phyloP scores from a whole-genome alignment of 106 monocot genomes.

The Dendrobium chrysotoxum region DNA sequence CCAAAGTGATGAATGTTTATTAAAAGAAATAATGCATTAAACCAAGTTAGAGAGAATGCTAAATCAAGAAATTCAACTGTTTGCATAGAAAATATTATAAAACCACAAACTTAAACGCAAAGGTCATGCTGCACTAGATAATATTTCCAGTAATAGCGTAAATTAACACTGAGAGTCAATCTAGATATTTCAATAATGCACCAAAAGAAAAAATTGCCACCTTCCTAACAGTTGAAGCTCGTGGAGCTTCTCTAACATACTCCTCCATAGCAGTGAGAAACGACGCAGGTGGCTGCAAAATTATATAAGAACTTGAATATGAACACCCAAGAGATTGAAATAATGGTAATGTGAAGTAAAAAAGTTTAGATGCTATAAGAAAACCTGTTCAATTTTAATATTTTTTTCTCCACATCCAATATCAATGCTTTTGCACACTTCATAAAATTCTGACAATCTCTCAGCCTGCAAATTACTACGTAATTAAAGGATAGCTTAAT shows the following conservation, averaged over 20 bases:
- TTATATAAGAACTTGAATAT: not conserved
- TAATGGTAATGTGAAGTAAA: not conserved
- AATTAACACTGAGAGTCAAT: too few relatives aligned
- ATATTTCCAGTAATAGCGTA: too few relatives aligned
- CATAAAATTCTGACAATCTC: constrained; percentile 87
- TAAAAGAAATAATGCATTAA: too few relatives aligned
- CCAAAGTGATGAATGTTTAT: too few relatives aligned
- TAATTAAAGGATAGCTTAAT: not conserved
- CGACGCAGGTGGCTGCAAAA: constrained; percentile 70
- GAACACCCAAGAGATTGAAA: not conserved
- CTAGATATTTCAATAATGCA: too few relatives aligned
- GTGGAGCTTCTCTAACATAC: constrained; percentile 81
- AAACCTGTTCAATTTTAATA: constrained; percentile 89
- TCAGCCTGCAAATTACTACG: constrained; percentile 50
- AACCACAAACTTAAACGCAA: too few relatives aligned
- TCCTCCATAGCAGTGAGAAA: constrained; percentile 89
- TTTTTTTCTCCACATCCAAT: constrained; percentile 77
- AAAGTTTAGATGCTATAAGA: not conserved
- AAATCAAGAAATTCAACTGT: too few relatives aligned
- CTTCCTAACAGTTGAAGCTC: constrained; percentile 43
- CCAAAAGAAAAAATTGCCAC: constrained; percentile 1
- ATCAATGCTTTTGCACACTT: constrained; percentile 85
- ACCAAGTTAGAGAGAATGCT: too few relatives aligned
- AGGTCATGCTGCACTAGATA: too few relatives aligned
- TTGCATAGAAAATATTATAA: too few relatives aligned